phyloP scores from a whole-genome alignment of 176 grass and related monocot species.

The Paspalum vaginatum region DNA sequence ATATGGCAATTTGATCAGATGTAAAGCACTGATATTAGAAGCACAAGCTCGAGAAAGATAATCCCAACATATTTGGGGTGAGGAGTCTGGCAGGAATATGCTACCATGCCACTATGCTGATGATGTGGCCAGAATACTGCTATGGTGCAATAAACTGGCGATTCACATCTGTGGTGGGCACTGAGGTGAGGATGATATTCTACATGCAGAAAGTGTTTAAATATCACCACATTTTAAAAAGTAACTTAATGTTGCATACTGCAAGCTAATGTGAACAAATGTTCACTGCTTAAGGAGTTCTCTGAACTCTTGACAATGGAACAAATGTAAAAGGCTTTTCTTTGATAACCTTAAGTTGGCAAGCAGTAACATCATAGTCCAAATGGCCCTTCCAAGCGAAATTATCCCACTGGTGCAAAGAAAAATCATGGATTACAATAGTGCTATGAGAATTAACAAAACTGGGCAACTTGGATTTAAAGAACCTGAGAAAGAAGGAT shows the following conservation, averaged over 20 bases:
- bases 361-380: conserved; percentile 66
- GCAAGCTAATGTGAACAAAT: conserved; percentile 1
- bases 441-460: conserved; percentile 8
- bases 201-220: conserved; percentile 17
- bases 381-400: conserved; percentile 47
- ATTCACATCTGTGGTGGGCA: background rate
- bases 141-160: background rate
- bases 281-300: background rate
- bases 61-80: background rate
- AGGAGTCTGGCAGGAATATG: background rate
- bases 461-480: background rate
- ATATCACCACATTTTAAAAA: background rate
- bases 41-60: background rate
- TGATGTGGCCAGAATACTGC: background rate
- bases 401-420: conserved; percentile 59
- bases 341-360: conserved; percentile 60
- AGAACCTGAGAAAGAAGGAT: conserved; percentile 64
- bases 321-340: background rate
- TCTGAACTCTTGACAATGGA: background rate
- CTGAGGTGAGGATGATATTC: background rate
- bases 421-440: conserved; percentile 24
- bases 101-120: background rate
- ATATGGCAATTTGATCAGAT: conserved; percentile 9
- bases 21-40: background rate
- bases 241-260: background rate